Evolutionary conservation across 371 early-diverging fungal species (phyloP), one percentile per base, ranked within the genome.

Genomic region (Mucor plumbeus): DNA sequence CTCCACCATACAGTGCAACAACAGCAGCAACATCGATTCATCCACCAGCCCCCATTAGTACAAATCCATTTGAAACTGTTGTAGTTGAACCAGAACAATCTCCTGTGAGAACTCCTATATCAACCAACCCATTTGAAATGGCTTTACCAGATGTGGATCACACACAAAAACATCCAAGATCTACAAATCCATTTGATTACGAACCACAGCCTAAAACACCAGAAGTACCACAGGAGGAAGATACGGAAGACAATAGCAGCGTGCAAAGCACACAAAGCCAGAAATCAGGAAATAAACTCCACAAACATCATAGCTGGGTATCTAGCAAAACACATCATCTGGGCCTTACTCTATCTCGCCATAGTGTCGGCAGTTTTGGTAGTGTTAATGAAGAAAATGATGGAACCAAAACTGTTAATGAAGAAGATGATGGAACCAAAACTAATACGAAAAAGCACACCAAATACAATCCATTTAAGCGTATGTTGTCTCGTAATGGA

Each of bases 1-100:
- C 64, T 6, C 58, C 64, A 10, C 64, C 64, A 7, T 14, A 43
- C 8, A 64, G 64, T 44, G 44, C 58, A 34, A 53, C 54, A 35
- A 35, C 39, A 8, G 17, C 8, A 17, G 15, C 40, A 34, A 0
- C 11, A 14, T 14, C 17, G 3, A 8, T 8, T 9, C 15, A 48
- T 9, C 7, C 44, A 7, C 13, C 38, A 26, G 5, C 33, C 15
- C 8, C 26, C n/a, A 6, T 40, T 6, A 55, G 33, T 50, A 57
- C 44, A 34, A 64, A 64, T 36, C 64, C 64, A 44, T 64, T 64
- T 41, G 34, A 55, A 31, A 33, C 40, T 34, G 17, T 0, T 13
- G 26, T 34, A 10, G 19, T 17, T 38, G 35, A n/a, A 17, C 19
- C 40, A 6, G 14, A 50, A 21, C 48, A 47, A 15, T 61, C 63